Evolutionary conservation across 495 filamentous ascomycete species (phyloP).

Genomic region (Aspergillus homomorphus): DNA sequence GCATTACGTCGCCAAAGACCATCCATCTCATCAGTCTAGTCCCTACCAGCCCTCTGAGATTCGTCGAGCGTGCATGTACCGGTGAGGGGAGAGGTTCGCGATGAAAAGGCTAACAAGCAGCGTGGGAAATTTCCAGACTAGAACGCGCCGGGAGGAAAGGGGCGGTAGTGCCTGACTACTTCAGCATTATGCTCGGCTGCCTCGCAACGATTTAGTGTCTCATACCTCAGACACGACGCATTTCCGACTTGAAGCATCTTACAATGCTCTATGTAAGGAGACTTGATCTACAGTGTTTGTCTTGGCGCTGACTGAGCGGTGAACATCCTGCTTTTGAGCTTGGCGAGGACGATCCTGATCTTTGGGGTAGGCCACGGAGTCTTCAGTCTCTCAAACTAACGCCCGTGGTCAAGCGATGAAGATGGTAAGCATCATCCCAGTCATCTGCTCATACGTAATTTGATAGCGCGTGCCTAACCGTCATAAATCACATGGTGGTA

Average conservation of each 20-base stretch:
- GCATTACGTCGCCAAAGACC: not conserved
- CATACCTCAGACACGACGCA: not conserved
- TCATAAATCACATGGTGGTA: not conserved
- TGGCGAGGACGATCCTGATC: too few species aligned
- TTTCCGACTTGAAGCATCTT: too few species aligned
- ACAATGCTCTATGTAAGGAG: not conserved
- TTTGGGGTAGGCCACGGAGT: too few species aligned
- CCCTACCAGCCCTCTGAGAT: not conserved
- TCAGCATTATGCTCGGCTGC: not conserved
- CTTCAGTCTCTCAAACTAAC: too few species aligned
- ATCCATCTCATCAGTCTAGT: not conserved
- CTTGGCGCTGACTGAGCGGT: not conserved
- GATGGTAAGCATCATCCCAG: too few species aligned
- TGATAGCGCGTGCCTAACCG: not conserved
- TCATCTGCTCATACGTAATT: too few species aligned
- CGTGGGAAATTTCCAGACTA: too few species aligned
- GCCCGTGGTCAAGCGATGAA: too few species aligned
- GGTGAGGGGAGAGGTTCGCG: too few species aligned
- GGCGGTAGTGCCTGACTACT: not conserved
- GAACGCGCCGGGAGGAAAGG: not conserved
- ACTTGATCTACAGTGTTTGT: not conserved
- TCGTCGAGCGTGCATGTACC: not conserved
- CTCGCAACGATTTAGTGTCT: not conserved
- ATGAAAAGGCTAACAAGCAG: too few species aligned
- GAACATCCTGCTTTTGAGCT: not conserved